Evolutionary conservation across 2,329 filamentous ascomycete species (phyloP).

Genomic region (Trichoderma breve): DNA sequence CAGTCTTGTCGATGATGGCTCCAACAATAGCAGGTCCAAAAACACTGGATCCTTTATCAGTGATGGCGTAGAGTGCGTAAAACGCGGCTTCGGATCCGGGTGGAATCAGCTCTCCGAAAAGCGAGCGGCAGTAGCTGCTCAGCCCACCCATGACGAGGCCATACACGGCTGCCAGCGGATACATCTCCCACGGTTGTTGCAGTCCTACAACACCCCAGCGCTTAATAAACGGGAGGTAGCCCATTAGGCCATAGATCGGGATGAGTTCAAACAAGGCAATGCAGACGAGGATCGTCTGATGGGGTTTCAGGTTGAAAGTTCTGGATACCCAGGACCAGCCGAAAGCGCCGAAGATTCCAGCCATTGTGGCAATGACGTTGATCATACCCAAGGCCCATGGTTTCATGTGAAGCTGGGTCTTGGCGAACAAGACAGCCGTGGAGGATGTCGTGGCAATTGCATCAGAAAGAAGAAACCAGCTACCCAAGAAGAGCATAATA

Average conservation of each 20-base stretch:
- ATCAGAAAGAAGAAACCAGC: slow-evolving; percentile 94
- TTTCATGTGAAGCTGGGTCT: slow-evolving; percentile 87
- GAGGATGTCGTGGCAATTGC: slow-evolving; percentile 92
- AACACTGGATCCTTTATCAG: slow-evolving; percentile 90
- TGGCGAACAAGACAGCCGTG: slow-evolving; percentile 92
- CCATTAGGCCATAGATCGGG: slow-evolving; percentile 84
- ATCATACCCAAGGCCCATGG: slow-evolving; percentile 86
- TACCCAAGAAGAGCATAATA: slow-evolving; percentile 74
- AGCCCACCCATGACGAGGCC: slow-evolving; percentile 93
- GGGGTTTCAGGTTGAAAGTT: slow-evolving; percentile 66
- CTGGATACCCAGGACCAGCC: slow-evolving; percentile 80
- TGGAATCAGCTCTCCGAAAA: slow-evolving; percentile 92
- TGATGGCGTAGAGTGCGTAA: slow-evolving; percentile 94
- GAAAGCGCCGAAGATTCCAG: slow-evolving; percentile 84
- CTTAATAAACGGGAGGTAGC: slow-evolving; percentile 78
- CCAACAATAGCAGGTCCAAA: slow-evolving; percentile 95
- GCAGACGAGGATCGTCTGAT: slow-evolving; percentile 89
- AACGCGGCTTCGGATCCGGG: slow-evolving; percentile 94
- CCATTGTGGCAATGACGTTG: slow-evolving; percentile 84
- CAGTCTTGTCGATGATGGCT: slow-evolving; percentile 80
- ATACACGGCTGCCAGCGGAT: slow-evolving; percentile 83
- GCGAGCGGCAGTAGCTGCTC: slow-evolving; percentile 83
- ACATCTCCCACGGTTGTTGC: slow-evolving; percentile 98
- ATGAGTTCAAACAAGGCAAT: slow-evolving; percentile 90
- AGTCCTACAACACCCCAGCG: slow-evolving; percentile 75